Evolutionary conservation across 371 early-diverging fungal genomes (phyloP).

Genomic region (Rhizopus sp.): DNA sequence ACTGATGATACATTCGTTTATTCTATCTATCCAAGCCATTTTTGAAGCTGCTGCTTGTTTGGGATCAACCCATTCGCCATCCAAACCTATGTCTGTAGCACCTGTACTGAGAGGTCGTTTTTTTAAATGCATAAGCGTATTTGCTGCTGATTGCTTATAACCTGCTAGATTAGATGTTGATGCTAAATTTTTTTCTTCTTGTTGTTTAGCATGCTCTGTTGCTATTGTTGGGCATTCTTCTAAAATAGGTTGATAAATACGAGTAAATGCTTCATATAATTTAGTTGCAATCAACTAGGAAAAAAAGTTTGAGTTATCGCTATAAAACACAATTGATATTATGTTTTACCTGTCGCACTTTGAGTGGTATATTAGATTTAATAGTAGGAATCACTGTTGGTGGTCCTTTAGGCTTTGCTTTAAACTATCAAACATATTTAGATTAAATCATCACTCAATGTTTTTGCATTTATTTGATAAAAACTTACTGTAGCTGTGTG

Average conservation of each 20-base stretch:
- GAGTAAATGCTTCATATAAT: constrained; percentile 38
- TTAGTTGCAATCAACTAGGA: constrained; percentile 38
- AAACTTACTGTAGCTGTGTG: constrained; percentile 16
- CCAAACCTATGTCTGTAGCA: constrained; percentile 45
- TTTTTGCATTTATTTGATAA: too few relatives aligned
- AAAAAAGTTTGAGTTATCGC: background rate
- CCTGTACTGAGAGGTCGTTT: constrained; percentile 38
- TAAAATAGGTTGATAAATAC: constrained; percentile 33
- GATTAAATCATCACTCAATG: too few relatives aligned
- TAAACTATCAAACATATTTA: background rate
- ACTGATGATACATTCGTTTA: constrained; percentile 25
- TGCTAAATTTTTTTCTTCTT: constrained; percentile 33
- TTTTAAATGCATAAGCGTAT: constrained; percentile 46
- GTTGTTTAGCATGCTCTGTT: constrained; percentile 28
- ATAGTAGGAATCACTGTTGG: constrained; percentile 35
- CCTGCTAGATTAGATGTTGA: constrained; percentile 37
- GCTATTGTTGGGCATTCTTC: constrained; percentile 20
- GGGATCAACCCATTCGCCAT: constrained; percentile 52
- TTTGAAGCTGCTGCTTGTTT: too few relatives aligned
- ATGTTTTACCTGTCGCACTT: constrained; percentile 36
- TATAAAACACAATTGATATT: too few relatives aligned
- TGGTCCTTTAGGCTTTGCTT: constrained; percentile 26
- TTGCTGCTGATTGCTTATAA: constrained; percentile 52
- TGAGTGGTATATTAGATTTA: constrained; percentile 32
- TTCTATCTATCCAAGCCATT: constrained; percentile 11